Base-by-base conservation (phyloP, 768 basidiomycete genomes). In the Serendipita vermifera region DNA sequence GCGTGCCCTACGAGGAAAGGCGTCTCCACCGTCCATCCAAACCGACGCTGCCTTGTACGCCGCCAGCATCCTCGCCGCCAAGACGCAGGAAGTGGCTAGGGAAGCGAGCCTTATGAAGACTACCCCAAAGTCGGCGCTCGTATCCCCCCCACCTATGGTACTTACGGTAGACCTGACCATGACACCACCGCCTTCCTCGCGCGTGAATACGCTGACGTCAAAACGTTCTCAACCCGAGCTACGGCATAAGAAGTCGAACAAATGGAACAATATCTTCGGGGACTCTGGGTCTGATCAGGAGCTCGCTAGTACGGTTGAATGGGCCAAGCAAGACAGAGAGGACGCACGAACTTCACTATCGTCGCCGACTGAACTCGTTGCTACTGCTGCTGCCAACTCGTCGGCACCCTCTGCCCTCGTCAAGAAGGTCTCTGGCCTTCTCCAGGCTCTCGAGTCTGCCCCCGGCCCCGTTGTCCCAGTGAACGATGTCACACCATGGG, bases 1-100 rank as follows among this genome's bases (percentile, higher is more conserved):
- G 69, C 77, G 91, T 53, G 90, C 91, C 36, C 80, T 83, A 2
- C 77, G 92, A 54, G 85, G 84, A 64, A 87, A 85, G 69, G 65
- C 68, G 14, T 64, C 67, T 35, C 64, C 66, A 40, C 54, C 62
- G 6, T 55, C 59, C 15, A 62, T 60, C 54, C 58, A 60, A 5
- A 9, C 35, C n/a, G 29, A 15, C 32, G 46, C 46, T 22, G 46
- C 46, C n/a, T 15, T 26, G 46, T 51, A 51, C 32, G 46, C 46
- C 32, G 46, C 46, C 29, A 51, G 11, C 27, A 29, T 31, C 22
- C n/a, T n/a, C n/a, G 56, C 56, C 6, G 33, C 13, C 15, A 20
- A 22, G n/a, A 38, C 26, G 15, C 56, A 57, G 33, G 20, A 38
- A 11, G 41, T 57, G 26, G 56, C 33, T 7, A 29, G 56, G 33